These are phyloP conservation scores for Biscogniauxia mediterranea DNA, from an alignment of 2,329 filamentous ascomycete species.

Conservation along the genomic window DNA sequence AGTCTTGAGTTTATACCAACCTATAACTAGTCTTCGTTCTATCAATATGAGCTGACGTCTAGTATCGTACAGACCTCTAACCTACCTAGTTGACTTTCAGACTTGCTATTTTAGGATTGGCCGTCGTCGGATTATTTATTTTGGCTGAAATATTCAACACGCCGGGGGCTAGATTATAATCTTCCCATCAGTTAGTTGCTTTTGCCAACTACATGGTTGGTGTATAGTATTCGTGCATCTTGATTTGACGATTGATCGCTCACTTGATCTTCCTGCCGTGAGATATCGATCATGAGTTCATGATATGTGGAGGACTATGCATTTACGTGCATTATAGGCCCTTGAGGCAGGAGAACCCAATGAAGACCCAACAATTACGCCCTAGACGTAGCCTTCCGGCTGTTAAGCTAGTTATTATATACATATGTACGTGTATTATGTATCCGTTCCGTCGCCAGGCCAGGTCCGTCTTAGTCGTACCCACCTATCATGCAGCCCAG, in stretches of 20 bases:
- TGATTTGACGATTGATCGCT: not conserved
- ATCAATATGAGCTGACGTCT: too few relatives aligned
- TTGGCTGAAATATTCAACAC: not conserved
- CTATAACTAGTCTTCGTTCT: too few relatives aligned
- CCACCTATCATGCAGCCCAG: not conserved
- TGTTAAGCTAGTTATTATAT: not conserved
- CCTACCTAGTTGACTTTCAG: not conserved
- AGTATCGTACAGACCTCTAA: not conserved
- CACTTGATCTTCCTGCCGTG: not conserved
- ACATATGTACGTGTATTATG: not conserved
- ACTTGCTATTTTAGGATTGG: too few relatives aligned
- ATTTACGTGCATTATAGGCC: not conserved
- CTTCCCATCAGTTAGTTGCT: not conserved
- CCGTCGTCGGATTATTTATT: not conserved
- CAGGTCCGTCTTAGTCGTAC: not conserved
- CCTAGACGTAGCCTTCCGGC: not conserved
- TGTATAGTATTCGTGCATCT: not conserved
- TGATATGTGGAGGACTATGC: not conserved
- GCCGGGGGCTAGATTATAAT: not conserved
- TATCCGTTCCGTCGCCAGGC: not conserved
- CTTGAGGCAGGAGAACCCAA: not conserved
- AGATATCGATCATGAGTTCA: not conserved
- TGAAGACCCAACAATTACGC: not conserved
- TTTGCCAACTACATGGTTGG: not conserved
- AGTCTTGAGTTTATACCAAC: too few relatives aligned